Percentiles rank a stretch among this genome's conserved stretches.
These are phyloP conservation scores for Elongisporangium senticosum DNA, from an alignment of 352 stramenopile species.

Conservation along the genomic window DNA sequence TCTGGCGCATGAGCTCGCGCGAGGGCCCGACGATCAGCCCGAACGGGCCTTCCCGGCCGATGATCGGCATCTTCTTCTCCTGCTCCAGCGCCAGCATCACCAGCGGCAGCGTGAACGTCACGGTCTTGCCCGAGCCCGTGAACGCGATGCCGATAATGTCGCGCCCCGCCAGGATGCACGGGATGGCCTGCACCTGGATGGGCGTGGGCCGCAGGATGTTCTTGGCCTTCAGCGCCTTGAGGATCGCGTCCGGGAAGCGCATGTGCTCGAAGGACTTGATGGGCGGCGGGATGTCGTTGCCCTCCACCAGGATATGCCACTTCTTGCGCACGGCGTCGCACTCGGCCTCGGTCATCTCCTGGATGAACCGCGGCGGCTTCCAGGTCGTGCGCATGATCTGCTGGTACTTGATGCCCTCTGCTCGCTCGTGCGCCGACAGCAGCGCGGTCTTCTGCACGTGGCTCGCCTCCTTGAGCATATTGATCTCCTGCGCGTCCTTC, in stretches of 20 bases:
- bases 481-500: slow-evolving; percentile 85
- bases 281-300: slow-evolving; percentile 92
- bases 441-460: slow-evolving; percentile 96
- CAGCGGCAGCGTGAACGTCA: slow-evolving; percentile 96
- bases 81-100: slow-evolving; percentile 97
- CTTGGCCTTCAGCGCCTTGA: slow-evolving; percentile 91
- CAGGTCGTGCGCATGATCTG: slow-evolving; percentile 89
- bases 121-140: slow-evolving; percentile 98
- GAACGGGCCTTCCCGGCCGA: slow-evolving; percentile 94
- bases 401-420: slow-evolving; percentile 90
- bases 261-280: slow-evolving; percentile 98
- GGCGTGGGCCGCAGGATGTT: slow-evolving; percentile 96
- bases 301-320: slow-evolving; percentile 97
- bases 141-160: slow-evolving; percentile 99
- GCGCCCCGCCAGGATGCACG: slow-evolving; percentile 93
- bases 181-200: slow-evolving; percentile 98
- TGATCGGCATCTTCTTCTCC: slow-evolving; percentile 92
- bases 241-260: slow-evolving; percentile 93
- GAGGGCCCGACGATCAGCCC: slow-evolving; percentile 96
- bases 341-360: slow-evolving; percentile 78
- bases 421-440: slow-evolving; percentile 89
- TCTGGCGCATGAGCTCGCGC: slow-evolving; percentile 97
- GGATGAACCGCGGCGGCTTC: slow-evolving; percentile 84
- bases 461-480: slow-evolving; percentile 93
- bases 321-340: slow-evolving; percentile 94